phyloP scores from a whole-genome alignment of 768 basidiomycete species.

The Auricularia cornea region DNA sequence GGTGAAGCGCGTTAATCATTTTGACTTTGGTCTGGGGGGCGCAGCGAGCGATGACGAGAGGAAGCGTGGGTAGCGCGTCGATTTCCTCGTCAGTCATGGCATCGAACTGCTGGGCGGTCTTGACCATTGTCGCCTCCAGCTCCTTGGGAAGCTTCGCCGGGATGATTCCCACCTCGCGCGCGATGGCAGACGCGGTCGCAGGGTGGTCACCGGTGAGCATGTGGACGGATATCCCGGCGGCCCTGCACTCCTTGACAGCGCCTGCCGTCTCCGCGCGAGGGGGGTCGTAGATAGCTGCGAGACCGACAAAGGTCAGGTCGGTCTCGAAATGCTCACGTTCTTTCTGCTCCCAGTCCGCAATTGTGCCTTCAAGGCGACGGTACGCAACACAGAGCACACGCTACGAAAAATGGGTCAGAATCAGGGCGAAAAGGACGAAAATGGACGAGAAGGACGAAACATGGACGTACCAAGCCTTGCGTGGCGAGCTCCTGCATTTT shows the following conservation, averaged over 20 bases:
- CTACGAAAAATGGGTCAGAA: slow-evolving; percentile 1
- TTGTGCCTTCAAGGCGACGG: slow-evolving; percentile 6
- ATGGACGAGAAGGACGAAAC: slow-evolving; percentile 7
- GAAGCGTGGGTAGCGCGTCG: slow-evolving; percentile 37
- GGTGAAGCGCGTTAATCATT: slow-evolving; percentile 52
- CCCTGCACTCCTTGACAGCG: slow-evolving; percentile 42
- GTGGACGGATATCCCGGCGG: slow-evolving; percentile 41
- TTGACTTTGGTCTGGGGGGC: slow-evolving; percentile 46
- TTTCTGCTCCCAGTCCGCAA: slow-evolving; percentile 18
- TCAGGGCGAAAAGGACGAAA: too few relatives aligned
- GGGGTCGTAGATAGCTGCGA: slow-evolving; percentile 50
- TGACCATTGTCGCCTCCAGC: slow-evolving; percentile 20
- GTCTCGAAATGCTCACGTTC: slow-evolving; percentile 38
- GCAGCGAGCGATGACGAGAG: slow-evolving; percentile 52
- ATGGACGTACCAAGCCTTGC: slow-evolving; percentile 30
- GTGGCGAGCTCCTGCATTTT: slow-evolving; percentile 26
- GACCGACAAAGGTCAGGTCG: slow-evolving; percentile 41
- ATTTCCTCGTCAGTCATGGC: slow-evolving; percentile 45
- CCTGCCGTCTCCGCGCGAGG: slow-evolving; percentile 45
- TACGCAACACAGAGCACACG: slow-evolving; percentile 25
- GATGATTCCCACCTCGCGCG: slow-evolving; percentile 40
- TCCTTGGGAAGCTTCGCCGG: slow-evolving; percentile 8
- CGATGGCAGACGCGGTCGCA: slow-evolving; percentile 46
- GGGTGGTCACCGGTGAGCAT: slow-evolving; percentile 50
- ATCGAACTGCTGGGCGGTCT: slow-evolving; percentile 43